Evolutionary conservation across 2,329 filamentous ascomycete species (phyloP), one percentile per base, ranked within the genome.

Genomic region (Aspergillus unguis): DNA sequence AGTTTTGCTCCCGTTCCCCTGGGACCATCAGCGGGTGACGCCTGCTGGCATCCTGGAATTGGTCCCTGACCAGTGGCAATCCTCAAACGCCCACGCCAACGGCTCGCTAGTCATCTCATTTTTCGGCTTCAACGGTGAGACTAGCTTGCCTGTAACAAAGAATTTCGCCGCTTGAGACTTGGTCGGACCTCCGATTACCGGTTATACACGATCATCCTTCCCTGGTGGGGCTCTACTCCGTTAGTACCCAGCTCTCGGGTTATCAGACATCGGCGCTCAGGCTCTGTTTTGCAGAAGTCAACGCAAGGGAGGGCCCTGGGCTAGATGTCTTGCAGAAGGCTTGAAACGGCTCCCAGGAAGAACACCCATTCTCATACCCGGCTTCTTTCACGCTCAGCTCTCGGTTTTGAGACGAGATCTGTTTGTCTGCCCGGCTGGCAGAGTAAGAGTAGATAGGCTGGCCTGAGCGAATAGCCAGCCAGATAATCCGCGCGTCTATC

Each of bases 301-400:
- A 54, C 48, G 54, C 52, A 58, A 58, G 57, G 56, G 54, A 55
- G 51, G 51, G 50, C 52, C 57, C 44, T 55, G 54, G 47, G 17
- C 50, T 27, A 44, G 48, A 43, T 48, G 41, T 28, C 46, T 23
- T 37, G 49, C 37, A 42, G 33, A 31, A 27, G 36, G 42, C 38
- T 49, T 40, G 37, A 42, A 35, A 17, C 45, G 26, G 8, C 26
- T 29, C 41, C 29, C 11, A 32, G 40, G 26, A 35, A 42, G 28
- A 42, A 42, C 36, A 10, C 25, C 29, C 36, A 35, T 47, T 31
- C 27, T 5, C 17, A 17, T 11, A 25, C 33, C 44, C 32, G 25
- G 29, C 4, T 17, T 17, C 17, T 17, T 17, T 17, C 17, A 17
- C 17, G 17, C 17, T 17, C 17, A 17, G 17, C 17, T 17, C 17